Percentiles rank a stretch among this genome's conserved stretches.
These are phyloP conservation scores for Marsdenia floribunda DNA, from an alignment of 257 asterid species.

Conservation along the genomic window DNA sequence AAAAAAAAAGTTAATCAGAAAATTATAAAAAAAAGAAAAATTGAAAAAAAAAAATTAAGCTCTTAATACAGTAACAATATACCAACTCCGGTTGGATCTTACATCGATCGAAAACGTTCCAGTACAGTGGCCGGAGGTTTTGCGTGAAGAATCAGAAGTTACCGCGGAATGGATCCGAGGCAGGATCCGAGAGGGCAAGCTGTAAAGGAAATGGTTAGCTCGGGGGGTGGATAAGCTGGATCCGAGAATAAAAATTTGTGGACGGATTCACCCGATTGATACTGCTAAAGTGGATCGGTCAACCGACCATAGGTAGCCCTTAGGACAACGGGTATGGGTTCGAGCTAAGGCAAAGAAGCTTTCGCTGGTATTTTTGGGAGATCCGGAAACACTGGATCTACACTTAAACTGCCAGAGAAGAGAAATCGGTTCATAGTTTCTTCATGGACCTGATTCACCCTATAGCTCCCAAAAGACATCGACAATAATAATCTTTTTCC, in stretches of 20 bases:
- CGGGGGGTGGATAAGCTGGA: constrained; percentile 8
- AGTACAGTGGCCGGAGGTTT: constrained; percentile 22
- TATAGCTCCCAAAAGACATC: too few relatives aligned
- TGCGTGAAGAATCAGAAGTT: background rate
- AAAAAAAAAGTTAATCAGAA: too few relatives aligned
- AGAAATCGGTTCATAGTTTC: background rate
- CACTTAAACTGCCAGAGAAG: too few relatives aligned
- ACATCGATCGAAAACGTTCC: constrained; percentile 11
- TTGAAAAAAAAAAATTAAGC: background rate
- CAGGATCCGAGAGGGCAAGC: constrained; percentile 53
- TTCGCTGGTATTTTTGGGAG: background rate
- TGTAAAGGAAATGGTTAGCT: constrained; percentile 44
- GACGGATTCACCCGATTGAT: constrained; percentile 21
- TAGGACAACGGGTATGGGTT: constrained; percentile 26
- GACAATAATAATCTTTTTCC: too few relatives aligned
- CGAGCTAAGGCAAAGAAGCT: constrained; percentile 12
- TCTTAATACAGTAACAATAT: constrained; percentile 2
- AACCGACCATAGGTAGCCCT: background rate
- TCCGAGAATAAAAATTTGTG: constrained; percentile 9
- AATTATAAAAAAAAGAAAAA: too few relatives aligned
- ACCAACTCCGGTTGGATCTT: constrained; percentile 44
- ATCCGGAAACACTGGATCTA: background rate
- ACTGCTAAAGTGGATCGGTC: constrained; percentile 34
- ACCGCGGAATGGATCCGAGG: constrained; percentile 40
- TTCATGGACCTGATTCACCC: too few relatives aligned